Conservation (phyloP, 1,284 basidiomycete species). For the Cutaneotrichosporon cyanovorans region DNA sequence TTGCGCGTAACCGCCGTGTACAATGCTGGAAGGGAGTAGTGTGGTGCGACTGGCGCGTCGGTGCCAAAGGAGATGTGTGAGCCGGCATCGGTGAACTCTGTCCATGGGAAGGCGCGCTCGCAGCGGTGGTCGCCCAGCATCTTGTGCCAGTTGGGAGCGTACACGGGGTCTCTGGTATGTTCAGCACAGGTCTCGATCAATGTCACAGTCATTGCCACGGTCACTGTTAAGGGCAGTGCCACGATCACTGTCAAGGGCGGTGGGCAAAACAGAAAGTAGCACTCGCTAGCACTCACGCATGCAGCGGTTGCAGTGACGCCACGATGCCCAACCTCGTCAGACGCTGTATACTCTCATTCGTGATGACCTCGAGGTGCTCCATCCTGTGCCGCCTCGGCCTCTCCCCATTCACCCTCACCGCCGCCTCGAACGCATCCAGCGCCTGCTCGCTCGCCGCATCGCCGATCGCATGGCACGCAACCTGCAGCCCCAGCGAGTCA, state of each 20-base stretch:
- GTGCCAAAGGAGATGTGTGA: slow-evolving; percentile 25
- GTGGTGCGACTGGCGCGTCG: slow-evolving; percentile 27
- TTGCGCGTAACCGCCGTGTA: slow-evolving; percentile 27
- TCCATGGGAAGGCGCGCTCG: slow-evolving; percentile 25
- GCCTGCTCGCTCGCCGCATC: slow-evolving; percentile 29
- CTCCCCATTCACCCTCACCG: slow-evolving; percentile 16
- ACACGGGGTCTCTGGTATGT: slow-evolving; percentile 27
- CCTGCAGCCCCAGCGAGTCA: slow-evolving; percentile 25
- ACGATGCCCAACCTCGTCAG: slow-evolving; percentile 21
- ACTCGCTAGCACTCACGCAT: slow-evolving; percentile 18
- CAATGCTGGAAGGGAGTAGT: slow-evolving; percentile 24
- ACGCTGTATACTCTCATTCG: slow-evolving; percentile 17
- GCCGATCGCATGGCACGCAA: slow-evolving; percentile 30
- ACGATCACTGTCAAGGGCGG: too few relatives aligned
- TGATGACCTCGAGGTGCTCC: slow-evolving; percentile 30
- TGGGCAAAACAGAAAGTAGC: too few relatives aligned
- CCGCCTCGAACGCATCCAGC: slow-evolving; percentile 25
- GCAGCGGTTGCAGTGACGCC: slow-evolving; percentile 28
- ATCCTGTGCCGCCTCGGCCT: slow-evolving; percentile 21
- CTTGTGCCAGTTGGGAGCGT: slow-evolving; percentile 20
- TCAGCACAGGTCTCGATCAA: too few relatives aligned
- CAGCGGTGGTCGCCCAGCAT: slow-evolving; percentile 23
- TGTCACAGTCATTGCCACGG: too few relatives aligned
- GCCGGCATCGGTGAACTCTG: slow-evolving; percentile 21
- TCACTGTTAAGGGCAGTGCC: too few relatives aligned